These are phyloP conservation scores for Clonostachys rosea DNA, from an alignment of 2,329 filamentous ascomycete genomes.

Conservation along the genomic window DNA sequence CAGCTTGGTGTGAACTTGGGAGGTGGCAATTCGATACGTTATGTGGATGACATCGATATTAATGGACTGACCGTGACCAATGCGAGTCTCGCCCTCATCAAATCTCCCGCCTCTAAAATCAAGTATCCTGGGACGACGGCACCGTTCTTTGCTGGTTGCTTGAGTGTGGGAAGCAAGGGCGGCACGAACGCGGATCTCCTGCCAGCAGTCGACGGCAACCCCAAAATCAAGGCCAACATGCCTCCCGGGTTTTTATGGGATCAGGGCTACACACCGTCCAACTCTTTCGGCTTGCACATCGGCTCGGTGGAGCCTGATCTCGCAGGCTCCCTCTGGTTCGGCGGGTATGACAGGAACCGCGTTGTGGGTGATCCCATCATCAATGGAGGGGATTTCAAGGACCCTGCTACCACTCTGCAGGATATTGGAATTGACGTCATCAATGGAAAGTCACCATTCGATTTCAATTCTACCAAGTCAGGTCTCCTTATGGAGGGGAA, in stretches of 20 bases:
- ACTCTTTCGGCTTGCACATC: conserved; percentile 35
- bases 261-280: conserved; percentile 21
- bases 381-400: conserved; percentile 8
- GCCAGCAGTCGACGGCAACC: conserved; percentile 12
- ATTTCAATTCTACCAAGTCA: conserved; percentile 11
- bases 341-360: conserved; percentile 34
- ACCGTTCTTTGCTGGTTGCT: no score
- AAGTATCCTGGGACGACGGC: no score
- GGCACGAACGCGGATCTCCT: no score
- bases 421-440: conserved; percentile 34
- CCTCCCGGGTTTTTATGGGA: conserved; percentile 17
- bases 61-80: no score
- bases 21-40: no score
- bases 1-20: no score
- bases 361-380: conserved; percentile 22
- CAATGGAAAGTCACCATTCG: conserved; percentile 30
- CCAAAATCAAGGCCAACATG: conserved; percentile 20
- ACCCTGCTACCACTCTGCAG: conserved; percentile 18
- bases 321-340: conserved; percentile 27
- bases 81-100: no score
- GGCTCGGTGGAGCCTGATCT: conserved; percentile 24
- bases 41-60: no score
- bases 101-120: no score
- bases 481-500: conserved; percentile 18
- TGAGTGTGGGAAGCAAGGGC: no score